Conservation (phyloP, 1,284 basidiomycete genomes). For the Ustilago xerochloae region DNA sequence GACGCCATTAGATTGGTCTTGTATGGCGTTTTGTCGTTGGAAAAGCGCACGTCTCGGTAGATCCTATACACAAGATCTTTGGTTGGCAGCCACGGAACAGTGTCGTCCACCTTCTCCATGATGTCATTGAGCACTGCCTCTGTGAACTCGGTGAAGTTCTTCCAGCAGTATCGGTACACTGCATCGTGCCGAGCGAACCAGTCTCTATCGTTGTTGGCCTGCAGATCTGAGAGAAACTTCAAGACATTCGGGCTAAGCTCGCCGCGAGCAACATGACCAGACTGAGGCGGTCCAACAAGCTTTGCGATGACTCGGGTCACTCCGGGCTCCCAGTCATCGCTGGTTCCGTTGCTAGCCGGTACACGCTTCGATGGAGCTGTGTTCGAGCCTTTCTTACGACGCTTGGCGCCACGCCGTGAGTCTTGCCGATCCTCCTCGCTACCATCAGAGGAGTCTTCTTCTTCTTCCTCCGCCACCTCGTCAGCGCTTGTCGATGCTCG, state of each 20-base stretch:
- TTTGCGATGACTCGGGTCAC: constrained; percentile 31
- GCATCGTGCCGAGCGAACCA: constrained; percentile 77
- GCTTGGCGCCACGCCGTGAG: constrained; percentile 9
- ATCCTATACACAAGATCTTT: constrained; percentile 81
- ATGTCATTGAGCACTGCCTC: constrained; percentile 77
- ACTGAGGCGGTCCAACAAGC: constrained; percentile 32
- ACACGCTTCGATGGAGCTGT: constrained; percentile 5
- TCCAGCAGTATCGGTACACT: constrained; percentile 24
- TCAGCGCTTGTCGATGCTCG: constrained; percentile 21
- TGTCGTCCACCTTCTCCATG: constrained; percentile 76
- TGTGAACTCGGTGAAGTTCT: constrained; percentile 86
- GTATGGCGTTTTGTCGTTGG: constrained; percentile 92
- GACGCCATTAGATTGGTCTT: constrained; percentile 81
- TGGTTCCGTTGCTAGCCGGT: background rate
- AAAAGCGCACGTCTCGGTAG: constrained; percentile 81
- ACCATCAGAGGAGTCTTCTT: constrained; percentile 3
- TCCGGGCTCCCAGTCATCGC: constrained; percentile 23
- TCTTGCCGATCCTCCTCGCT: constrained; percentile 5
- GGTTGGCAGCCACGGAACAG: constrained; percentile 84
- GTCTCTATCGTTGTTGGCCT: constrained; percentile 82
- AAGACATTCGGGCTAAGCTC: constrained; percentile 86
- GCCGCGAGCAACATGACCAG: constrained; percentile 77
- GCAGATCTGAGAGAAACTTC: constrained; percentile 78
- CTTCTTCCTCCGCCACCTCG: constrained; percentile 2
- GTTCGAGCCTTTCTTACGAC: constrained; percentile 3